Evolutionary conservation across 176 grass and related monocot genomes (phyloP), one percentile per base, ranked within the genome.

Genomic region (Leersia perrieri): DNA sequence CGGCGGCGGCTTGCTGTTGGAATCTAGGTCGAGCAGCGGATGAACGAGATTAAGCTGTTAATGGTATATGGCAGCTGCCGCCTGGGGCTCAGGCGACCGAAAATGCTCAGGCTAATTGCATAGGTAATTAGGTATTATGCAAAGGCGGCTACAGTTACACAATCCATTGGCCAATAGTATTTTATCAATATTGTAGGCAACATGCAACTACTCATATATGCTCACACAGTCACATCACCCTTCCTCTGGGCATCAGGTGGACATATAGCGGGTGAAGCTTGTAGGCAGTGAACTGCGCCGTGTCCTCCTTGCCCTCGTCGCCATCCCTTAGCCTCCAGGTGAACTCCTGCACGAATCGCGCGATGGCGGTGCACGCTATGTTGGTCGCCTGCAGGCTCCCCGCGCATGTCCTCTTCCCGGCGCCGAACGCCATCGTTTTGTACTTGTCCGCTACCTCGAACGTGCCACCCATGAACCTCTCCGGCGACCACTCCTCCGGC

Each of bases 341-440:
- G 26, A 94, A 94, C 39, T 87, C 91, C 61, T 94, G 94, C 65
- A 94, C 91, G 23, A 94, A 75, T 35, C 89, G 84, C 1, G 73
- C 91, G 9, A 94, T 83, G 64, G 91, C 74, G 1, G 70, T 20
- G 67, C 89, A 94, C 15, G 89, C 80, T 31, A 94, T 91, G 57
- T 49, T 63, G 62, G 68, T 68, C 11, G 91, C 94, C 78, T 94
- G 94, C 79, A 82, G 31, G 71, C 66, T 80, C 47, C 94, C 91
- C 9, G 94, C 91, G 33, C 94, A 97, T 11, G 33, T 71, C 53
- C 94, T 80, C 79, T 70, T 94, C 58, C 94, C 94, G 30, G 87
- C 94, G 7, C 94, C 94, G 4, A 94, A 97, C 14, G 94, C 85
- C 80, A 97, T 92, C 8, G 87, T 93, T 81, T 93, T 93, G 84